Base-by-base conservation (phyloP, 495 filamentous ascomycete genomes). In the Neurospora africana region DNA sequence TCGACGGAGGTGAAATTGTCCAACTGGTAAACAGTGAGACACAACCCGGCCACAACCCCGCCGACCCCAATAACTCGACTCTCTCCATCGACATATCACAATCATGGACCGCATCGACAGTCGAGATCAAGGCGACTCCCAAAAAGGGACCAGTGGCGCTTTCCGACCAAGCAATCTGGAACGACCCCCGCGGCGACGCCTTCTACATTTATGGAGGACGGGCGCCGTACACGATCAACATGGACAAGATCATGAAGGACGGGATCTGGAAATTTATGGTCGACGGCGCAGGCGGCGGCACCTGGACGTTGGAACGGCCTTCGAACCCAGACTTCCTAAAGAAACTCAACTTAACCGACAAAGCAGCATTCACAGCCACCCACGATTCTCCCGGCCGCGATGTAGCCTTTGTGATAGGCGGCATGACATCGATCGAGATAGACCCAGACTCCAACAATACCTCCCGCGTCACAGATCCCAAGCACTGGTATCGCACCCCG, bases 141-240 rank as follows among this genome's bases (percentile, higher is more conserved):
- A 27, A 58, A 69, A 15, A 58, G 0, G 68, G 35, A 41, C 76
- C 71, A 69, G 43, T 76, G 68, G 5, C 68, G 73, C 47, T 17
- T 61, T 15, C 36, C 40, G 75, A 79, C 53, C 78, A 78, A 7
- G 69, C 70, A 5, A 43, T 77, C 21, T 83, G 80, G 79, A 71
- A 73, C 9, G 76, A 82, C 70, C 15, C 61, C 2, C 71, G 69
- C 2, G 70, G 69, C 3, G 73, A 74, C 27, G 72, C 69, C 35
- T 77, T 83, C 38, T 83, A 83, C 70, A 73, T 76, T 11, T 82
- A 76, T 79, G 82, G 79, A 19, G 82, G 82, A 5, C 76, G 74
- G 58, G 74, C 47, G 35, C 13, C 43, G 4, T 40, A 27, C 21
- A 72, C 44, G n/a, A 39, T 40, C 5, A 73, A 71, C 68, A 75